Conservation (phyloP, 352 stramenopile genomes). For the Globisporangium parvum region DNA sequence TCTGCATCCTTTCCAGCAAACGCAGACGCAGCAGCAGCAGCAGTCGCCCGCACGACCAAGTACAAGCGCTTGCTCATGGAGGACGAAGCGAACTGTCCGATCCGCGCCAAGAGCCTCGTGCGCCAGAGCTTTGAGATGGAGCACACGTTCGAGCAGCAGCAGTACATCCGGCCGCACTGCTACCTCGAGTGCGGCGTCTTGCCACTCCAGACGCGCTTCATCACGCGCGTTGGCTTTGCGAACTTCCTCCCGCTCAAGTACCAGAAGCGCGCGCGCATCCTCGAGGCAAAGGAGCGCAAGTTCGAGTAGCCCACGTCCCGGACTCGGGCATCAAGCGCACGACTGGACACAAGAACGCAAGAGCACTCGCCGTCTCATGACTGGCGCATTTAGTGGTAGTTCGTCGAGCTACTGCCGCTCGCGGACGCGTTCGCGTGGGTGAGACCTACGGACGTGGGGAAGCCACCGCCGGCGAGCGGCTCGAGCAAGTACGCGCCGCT, state of each 20-base stretch:
- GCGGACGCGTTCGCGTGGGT: not conserved
- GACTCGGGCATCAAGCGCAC: too few relatives aligned
- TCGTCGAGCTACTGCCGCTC: not conserved
- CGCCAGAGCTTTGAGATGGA: slow-evolving; percentile 33
- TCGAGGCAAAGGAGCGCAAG: slow-evolving; percentile 12
- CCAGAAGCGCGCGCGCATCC: slow-evolving; percentile 11
- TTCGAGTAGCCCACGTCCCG: slow-evolving; percentile 3
- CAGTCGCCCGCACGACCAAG: too few relatives aligned
- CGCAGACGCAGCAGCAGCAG: too few relatives aligned
- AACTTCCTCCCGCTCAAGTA: slow-evolving; percentile 44
- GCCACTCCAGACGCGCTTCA: slow-evolving; percentile 39
- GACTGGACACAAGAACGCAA: too few relatives aligned
- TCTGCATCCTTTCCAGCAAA: not conserved
- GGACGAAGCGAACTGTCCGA: slow-evolving; percentile 35
- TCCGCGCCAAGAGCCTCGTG: slow-evolving; percentile 46
- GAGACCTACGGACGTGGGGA: slow-evolving; percentile 25
- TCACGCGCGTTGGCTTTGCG: slow-evolving; percentile 40
- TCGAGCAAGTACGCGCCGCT: slow-evolving; percentile 40
- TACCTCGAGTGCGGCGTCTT: slow-evolving; percentile 56
- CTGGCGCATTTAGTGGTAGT: slow-evolving; percentile 8
- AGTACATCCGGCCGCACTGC: slow-evolving; percentile 41
- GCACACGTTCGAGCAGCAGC: slow-evolving; percentile 22
- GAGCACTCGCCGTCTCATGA: too few relatives aligned
- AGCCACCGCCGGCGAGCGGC: slow-evolving; percentile 33
- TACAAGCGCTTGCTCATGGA: slow-evolving; percentile 50